A percentile compares a stretch with the other conserved stretches of the same genome.
Evolutionary conservation across 768 basidiomycete genomes (phyloP).

Genomic region (Hortiboletus flavorubellus): DNA sequence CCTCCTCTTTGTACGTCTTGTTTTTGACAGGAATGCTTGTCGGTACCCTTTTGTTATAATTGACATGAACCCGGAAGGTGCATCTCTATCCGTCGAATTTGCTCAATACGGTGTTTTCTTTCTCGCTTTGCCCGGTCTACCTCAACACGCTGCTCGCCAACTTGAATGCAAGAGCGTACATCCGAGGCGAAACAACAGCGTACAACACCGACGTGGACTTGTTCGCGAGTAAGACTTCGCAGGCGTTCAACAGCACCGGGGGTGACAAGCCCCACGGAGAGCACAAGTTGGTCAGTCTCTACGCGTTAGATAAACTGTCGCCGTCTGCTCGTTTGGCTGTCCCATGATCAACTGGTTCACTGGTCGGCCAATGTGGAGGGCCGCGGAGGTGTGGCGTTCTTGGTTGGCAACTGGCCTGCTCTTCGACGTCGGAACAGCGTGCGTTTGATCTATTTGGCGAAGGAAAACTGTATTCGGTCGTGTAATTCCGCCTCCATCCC

Average conservation of each 20-base stretch:
- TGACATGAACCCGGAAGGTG: neutral
- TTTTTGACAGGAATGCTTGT: neutral
- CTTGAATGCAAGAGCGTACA: conserved; percentile 6
- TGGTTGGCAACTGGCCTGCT: neutral
- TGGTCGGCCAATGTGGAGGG: neutral
- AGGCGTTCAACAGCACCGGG: no score
- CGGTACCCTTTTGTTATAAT: neutral
- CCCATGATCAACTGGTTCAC: neutral
- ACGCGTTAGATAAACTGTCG: neutral
- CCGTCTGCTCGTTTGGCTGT: neutral
- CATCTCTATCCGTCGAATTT: neutral
- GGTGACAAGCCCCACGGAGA: neutral
- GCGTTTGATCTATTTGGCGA: neutral
- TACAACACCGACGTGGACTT: neutral
- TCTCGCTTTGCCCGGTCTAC: conserved; percentile 10
- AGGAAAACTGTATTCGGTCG: no score
- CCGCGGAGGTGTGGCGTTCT: neutral
- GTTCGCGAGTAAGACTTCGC: neutral
- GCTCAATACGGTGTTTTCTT: neutral
- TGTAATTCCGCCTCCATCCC: no score
- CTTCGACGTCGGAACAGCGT: neutral
- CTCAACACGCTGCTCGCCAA: conserved; percentile 9
- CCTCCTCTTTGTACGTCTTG: conserved; percentile 42
- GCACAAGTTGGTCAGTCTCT: neutral
- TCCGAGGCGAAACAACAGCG: neutral